Evolutionary conservation across 2,329 filamentous ascomycete species (phyloP), one percentile per base, ranked within the genome.

Genomic region (Trichoderma guizhouense): DNA sequence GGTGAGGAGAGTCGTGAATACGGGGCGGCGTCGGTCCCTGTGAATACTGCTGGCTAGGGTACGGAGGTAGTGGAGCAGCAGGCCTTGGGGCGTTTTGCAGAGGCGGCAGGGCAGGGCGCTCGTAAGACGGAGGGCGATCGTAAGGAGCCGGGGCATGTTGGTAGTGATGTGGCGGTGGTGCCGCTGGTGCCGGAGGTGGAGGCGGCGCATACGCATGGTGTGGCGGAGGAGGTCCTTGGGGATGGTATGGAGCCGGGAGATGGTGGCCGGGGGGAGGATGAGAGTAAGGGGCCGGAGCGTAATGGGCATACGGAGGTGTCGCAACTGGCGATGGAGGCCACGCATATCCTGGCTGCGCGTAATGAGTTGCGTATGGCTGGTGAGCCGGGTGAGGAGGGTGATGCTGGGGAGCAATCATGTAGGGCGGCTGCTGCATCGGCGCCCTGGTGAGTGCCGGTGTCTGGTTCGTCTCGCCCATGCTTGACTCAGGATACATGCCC

Each of bases 401-500:
- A 47, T 79, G 79, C 53, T 79, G 83, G 47, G 82, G 78, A 60
- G 79, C 76, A 55, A 82, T 77, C 77, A 79, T 78, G 75, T 81
- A 83, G 0, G 82, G 80, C 57, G 81, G 79, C 69, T 82, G 82
- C 71, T 83, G 87, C 84, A 92, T 90, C 3, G 90, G 94, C 0
- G 92, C 89, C 75, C 94, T 89, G 14, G 94, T 95, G 51, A 97
- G 89, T 3, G 93, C 91, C 14, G 95, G 93, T 15, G 94, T 90
- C 72, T 91, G 92, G 79, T 92, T 92, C 74, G 91, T 87, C 78
- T 98, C 95, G 79, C 94, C 93, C 76, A 98, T 90, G 60, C 94
- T 97, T 1, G 95, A 97, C 82, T 99, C 96, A 0, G 96, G 96
- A 80, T 99, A 99, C 89, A 98, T 94, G 79, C 95, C 95, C 86